phyloP scores from a whole-genome alignment of 257 asterid species.

The Verbascum thapsus region DNA sequence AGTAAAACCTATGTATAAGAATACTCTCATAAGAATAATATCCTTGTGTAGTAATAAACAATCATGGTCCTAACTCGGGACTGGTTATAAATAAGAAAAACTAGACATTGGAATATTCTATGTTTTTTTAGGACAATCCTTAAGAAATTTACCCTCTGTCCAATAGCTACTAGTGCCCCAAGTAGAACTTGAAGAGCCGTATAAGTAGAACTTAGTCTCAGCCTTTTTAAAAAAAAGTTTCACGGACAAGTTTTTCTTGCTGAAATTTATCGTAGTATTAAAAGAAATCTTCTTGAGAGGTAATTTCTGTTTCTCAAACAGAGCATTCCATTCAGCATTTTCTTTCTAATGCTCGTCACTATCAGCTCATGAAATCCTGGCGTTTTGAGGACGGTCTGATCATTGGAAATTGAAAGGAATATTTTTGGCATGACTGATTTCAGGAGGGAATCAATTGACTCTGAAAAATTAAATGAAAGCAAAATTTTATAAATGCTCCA shows the following conservation, averaged over 20 bases:
- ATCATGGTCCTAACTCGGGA: no score
- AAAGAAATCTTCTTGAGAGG: constrained; percentile 11
- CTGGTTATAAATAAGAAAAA: no score
- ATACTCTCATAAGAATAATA: no score
- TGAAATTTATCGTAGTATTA: background rate
- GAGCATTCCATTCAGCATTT: background rate
- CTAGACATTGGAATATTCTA: no score
- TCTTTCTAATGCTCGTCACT: constrained; percentile 5
- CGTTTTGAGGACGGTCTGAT: background rate
- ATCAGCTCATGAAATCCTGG: background rate
- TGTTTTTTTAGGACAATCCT: no score
- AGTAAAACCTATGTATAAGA: background rate
- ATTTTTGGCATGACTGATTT: constrained; percentile 16
- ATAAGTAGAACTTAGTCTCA: background rate
- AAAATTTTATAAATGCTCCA: no score
- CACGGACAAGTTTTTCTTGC: constrained; percentile 15
- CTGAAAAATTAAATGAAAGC: background rate
- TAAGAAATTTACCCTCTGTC: no score
- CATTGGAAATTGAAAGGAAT: constrained; percentile 17
- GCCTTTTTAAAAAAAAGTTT: no score
- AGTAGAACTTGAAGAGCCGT: background rate
- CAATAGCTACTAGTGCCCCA: no score
- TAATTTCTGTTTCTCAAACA: constrained; percentile 8
- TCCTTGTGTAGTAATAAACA: no score
- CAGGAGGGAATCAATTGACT: constrained; percentile 6